Conservation (phyloP, 1,139 yeast species). For the Pichia kudriavzevii region DNA sequence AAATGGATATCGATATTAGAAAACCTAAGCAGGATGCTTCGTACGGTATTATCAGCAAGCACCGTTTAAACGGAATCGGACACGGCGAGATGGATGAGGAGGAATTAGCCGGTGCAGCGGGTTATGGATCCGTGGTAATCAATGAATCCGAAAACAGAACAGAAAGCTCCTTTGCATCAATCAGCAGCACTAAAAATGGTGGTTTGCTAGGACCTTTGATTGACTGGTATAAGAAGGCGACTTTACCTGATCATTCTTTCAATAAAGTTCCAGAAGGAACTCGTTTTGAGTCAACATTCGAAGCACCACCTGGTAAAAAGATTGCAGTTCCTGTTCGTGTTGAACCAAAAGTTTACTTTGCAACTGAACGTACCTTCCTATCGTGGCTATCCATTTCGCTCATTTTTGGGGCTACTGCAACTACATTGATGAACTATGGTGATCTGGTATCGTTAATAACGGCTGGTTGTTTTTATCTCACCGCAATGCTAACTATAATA, state of each 20-base stretch:
- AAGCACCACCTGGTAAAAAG: conserved; percentile 71
- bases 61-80: conserved; percentile 23
- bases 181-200: no score
- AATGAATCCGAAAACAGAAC: conserved; percentile 24
- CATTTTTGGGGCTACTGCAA: conserved; percentile 67
- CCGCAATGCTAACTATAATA: conserved; percentile 64
- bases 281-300: conserved; percentile 54
- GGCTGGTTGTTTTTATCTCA: conserved; percentile 79
- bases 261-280: conserved; percentile 79
- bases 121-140: conserved; percentile 33
- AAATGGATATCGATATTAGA: conserved; percentile 91
- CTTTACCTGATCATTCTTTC: conserved; percentile 37
- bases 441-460: conserved; percentile 66
- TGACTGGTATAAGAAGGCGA: conserved; percentile 12
- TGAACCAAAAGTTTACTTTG: conserved; percentile 80
- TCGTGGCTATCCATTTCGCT: conserved; percentile 73
- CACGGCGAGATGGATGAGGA: conserved; percentile 41
- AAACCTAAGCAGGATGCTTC: conserved; percentile 70
- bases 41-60: conserved; percentile 43
- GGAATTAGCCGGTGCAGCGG: conserved; percentile 35
- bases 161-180: conserved; percentile 16
- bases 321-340: conserved; percentile 74
- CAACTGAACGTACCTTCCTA: conserved; percentile 73
- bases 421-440: conserved; percentile 64
- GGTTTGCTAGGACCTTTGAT: conserved; percentile 15